These are phyloP conservation scores for Phyllosticta citriasiana DNA, from an alignment of 2,329 filamentous ascomycete species.

Conservation along the genomic window DNA sequence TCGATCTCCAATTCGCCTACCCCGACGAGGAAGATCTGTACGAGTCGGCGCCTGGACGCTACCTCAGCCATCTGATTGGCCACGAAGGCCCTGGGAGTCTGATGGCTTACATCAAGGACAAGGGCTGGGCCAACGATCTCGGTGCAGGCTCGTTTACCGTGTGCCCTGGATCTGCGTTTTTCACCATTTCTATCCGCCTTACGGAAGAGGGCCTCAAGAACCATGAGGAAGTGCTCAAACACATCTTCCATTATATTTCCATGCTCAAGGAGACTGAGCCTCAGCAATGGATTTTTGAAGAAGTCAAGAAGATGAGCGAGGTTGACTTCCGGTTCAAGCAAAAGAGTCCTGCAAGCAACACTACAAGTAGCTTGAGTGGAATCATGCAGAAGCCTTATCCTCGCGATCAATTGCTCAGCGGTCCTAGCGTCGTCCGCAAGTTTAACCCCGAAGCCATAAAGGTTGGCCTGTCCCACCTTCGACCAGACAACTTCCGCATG, in stretches of 20 bases:
- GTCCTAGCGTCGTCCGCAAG: conserved; percentile 61
- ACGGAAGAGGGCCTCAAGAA: conserved; percentile 78
- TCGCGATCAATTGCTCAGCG: conserved; percentile 79
- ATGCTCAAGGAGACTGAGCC: conserved; percentile 72
- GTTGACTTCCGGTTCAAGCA: conserved; percentile 94
- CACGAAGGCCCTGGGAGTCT: conserved; percentile 91
- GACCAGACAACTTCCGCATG: conserved; percentile 83
- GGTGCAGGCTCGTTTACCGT: conserved; percentile 66
- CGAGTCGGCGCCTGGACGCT: conserved; percentile 72
- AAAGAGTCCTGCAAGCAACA: conserved; percentile 80
- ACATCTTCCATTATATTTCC: conserved; percentile 84
- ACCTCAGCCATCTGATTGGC: conserved; percentile 80
- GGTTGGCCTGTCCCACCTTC: conserved; percentile 60
- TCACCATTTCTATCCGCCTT: conserved; percentile 67
- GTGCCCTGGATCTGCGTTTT: conserved; percentile 72
- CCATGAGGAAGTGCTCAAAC: conserved; percentile 72
- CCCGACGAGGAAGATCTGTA: conserved; percentile 72
- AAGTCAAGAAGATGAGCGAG: conserved; percentile 81
- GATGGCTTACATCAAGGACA: conserved; percentile 78
- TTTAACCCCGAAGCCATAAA: conserved; percentile 73
- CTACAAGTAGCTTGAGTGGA: conserved; percentile 73
- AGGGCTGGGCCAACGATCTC: conserved; percentile 79
- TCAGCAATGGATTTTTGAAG: conserved; percentile 87
- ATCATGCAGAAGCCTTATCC: conserved; percentile 88
- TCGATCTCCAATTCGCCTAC: conserved; percentile 76